Conservation (phyloP, 1,139 yeast genomes). For the Candida glucosophila region DNA sequence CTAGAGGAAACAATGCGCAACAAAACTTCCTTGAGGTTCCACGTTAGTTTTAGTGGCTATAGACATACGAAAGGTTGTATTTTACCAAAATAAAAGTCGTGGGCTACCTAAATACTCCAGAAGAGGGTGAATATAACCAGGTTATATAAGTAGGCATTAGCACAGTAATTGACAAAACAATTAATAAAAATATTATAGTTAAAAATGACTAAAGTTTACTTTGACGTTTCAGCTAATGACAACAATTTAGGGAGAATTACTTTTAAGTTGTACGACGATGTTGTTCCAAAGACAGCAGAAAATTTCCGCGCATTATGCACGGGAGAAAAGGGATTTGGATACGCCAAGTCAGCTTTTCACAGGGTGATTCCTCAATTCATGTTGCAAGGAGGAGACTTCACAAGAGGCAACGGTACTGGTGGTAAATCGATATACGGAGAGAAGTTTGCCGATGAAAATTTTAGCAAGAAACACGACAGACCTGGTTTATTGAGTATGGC, state of each 20-base stretch:
- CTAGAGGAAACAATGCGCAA: neutral
- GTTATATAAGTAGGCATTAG: too few relatives aligned
- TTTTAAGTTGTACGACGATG: conserved; percentile 75
- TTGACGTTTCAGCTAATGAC: conserved; percentile 69
- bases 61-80: too few relatives aligned
- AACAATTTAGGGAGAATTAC: conserved; percentile 24
- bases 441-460: conserved; percentile 95
- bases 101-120: too few relatives aligned
- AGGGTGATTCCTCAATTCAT: conserved; percentile 97
- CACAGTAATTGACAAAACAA: too few relatives aligned
- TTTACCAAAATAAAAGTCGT: too few relatives aligned
- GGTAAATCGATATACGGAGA: conserved; percentile 98
- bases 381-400: conserved; percentile 99
- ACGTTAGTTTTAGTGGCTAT: too few relatives aligned
- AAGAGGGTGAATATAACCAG: too few relatives aligned
- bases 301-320: conserved; percentile 96
- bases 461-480: conserved; percentile 70
- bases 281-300: conserved; percentile 96
- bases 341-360: conserved; percentile 90
- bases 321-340: conserved; percentile 97
- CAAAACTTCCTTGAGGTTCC: too few relatives aligned
- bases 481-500: conserved; percentile 99
- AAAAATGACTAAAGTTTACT: conserved; percentile 58
- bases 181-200: neutral
- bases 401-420: conserved; percentile 91